Evolutionary conservation across 1,284 basidiomycete species (phyloP), one percentile per base, ranked within the genome.

Genomic region (Farysia itapuensis): DNA sequence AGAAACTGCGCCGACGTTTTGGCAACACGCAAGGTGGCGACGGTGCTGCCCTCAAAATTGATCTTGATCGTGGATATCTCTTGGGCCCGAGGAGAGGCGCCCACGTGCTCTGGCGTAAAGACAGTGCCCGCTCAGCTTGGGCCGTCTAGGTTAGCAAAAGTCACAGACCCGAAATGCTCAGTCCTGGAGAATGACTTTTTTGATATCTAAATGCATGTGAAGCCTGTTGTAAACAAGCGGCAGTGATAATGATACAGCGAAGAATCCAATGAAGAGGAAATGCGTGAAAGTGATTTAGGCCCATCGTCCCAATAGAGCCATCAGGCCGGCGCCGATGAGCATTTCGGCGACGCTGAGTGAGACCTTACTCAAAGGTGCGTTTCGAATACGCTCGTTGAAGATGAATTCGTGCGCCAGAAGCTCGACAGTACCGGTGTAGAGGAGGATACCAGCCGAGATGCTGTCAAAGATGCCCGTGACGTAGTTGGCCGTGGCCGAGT

Each of bases 261-360:
- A 28, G 25, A 28, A n/a, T n/a, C 25, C n/a, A 9, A n/a, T 9
- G 9, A 28, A 28, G 25, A n/a, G 25, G 9, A 28, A n/a, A n/a
- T n/a, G n/a, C n/a, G n/a, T n/a, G n/a, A n/a, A n/a, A n/a, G n/a
- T n/a, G 11, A 19, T 14, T 16, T 37, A 77, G 0, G 75, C 75
- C 75, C 76, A 77, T 36, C 60, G 50, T 19, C 76, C 78, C 14
- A 80, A 67, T 6, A 80, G 60, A 5, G 79, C 78, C 79, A 80
- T 80, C 32, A 80, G 29, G 14, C 75, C 79, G 1, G 78, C 78
- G 13, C 79, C 79, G 13, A 74, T 41, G 19, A 77, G 53, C 37
- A 79, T 75, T 45, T 74, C 74, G 24, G 50, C 23, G 7, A 79
- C 48, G 54, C 60, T 67, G 40, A 75, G 21, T 20, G 60, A 23